Conservation (phyloP, 2,329 filamentous ascomycete species). For the Colletotrichum lupini region DNA sequence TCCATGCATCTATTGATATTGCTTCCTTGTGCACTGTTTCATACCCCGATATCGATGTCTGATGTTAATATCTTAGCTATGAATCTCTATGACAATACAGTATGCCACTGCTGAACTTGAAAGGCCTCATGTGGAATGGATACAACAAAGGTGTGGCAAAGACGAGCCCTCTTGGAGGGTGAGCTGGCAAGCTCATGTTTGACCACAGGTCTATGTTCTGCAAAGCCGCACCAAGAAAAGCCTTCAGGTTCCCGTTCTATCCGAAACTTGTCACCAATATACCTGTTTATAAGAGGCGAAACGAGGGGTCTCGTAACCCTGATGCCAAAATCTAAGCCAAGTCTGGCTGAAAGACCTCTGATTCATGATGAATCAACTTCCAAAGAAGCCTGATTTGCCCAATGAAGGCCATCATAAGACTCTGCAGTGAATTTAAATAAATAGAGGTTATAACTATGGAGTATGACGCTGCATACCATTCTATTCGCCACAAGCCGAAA, state of each 20-base stretch:
- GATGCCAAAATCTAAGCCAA: background rate
- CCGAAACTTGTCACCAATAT: fast-evolving
- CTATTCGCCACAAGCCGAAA: background rate
- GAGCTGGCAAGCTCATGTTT: background rate
- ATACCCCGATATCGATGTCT: background rate
- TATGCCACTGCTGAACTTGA: background rate
- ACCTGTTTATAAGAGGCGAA: background rate
- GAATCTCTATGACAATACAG: fast-evolving
- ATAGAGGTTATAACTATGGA: fast-evolving
- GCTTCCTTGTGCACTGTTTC: background rate
- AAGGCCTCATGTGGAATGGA: background rate
- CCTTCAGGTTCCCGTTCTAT: no score
- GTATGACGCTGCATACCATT: fast-evolving
- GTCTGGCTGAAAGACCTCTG: background rate
- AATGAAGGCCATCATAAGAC: background rate
- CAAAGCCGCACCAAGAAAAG: background rate
- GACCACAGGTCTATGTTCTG: background rate
- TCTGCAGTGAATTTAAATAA: background rate
- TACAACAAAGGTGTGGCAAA: background rate
- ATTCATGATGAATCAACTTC: background rate
- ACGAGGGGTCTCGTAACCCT: fast-evolving
- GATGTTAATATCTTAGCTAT: background rate
- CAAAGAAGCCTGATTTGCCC: background rate
- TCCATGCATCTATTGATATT: background rate
- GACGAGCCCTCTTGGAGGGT: no score